Evolutionary conservation across 495 filamentous ascomycete genomes (phyloP).

Genomic region (Annulohypoxylon maeteangense): DNA sequence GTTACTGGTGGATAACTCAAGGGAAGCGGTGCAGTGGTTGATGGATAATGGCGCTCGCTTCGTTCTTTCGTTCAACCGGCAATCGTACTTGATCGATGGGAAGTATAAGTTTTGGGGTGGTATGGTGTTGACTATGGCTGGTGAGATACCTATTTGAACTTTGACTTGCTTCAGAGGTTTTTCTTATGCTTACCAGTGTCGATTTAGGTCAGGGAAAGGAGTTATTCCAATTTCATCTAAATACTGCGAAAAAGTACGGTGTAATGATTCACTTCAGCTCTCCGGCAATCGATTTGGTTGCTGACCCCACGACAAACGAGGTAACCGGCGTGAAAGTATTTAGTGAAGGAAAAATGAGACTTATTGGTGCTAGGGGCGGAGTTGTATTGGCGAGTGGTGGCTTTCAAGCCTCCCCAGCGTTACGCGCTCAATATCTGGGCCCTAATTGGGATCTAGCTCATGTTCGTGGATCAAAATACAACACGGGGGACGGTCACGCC

Average conservation of each 20-base stretch:
- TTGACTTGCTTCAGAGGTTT: neutral
- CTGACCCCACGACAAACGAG: conserved; percentile 48
- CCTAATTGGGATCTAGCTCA: conserved; percentile 69
- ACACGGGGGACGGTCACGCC: conserved; percentile 64
- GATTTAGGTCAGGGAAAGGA: conserved; percentile 59
- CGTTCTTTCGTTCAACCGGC: conserved; percentile 68
- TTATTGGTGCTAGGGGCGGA: conserved; percentile 51
- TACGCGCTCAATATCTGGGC: conserved; percentile 67
- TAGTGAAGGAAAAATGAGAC: conserved; percentile 34
- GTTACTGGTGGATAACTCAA: conserved; percentile 59
- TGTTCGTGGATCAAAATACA: conserved; percentile 70
- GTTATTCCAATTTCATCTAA: conserved; percentile 59
- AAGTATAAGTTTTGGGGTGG: conserved; percentile 72
- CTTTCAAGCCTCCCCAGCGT: conserved; percentile 66
- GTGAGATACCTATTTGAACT: conserved; percentile 48
- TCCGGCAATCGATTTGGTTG: conserved; percentile 54
- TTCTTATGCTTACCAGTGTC: neutral
- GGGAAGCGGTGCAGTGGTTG: conserved; percentile 65
- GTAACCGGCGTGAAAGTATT: conserved; percentile 53
- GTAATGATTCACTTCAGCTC: conserved; percentile 58
- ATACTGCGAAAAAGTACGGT: conserved; percentile 54
- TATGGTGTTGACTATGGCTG: conserved; percentile 63
- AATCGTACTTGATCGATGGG: conserved; percentile 67
- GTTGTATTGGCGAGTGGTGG: conserved; percentile 70
- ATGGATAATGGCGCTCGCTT: conserved; percentile 63